phyloP scores from a whole-genome alignment of 2,329 filamentous ascomycete genomes.

The Stachybotrys echinatus region DNA sequence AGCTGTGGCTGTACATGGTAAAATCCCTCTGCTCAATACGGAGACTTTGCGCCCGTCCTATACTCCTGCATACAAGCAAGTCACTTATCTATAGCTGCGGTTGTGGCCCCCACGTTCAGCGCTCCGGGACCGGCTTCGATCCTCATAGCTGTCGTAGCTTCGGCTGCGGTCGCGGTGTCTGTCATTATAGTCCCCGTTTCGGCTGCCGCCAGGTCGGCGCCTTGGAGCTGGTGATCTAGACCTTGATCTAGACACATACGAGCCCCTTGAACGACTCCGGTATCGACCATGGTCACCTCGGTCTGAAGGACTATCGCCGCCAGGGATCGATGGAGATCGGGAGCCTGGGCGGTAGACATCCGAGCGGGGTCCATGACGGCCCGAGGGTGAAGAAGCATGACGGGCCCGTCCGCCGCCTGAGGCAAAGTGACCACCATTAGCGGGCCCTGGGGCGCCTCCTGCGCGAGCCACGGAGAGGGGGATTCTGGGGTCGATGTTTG shows the following conservation, averaged over 20 bases:
- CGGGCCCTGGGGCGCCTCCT: constrained; percentile 19
- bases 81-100: not conserved
- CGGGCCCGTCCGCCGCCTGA: constrained; percentile 30
- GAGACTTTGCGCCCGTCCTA: not conserved
- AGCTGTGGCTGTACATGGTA: not conserved
- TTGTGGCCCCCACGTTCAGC: constrained; percentile 19
- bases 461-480: constrained; percentile 24
- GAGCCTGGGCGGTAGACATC: constrained; percentile 62
- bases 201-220: constrained; percentile 22
- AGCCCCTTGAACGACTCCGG: constrained; percentile 38
- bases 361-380: constrained; percentile 36
- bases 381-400: constrained; percentile 26
- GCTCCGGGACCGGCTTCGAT: constrained; percentile 35
- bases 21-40: not conserved
- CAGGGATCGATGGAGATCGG: constrained; percentile 30
- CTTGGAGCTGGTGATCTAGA: constrained; percentile 34
- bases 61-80: not conserved
- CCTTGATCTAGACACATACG: constrained; percentile 44
- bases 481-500: constrained; percentile 48
- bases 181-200: constrained; percentile 23
- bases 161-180: constrained; percentile 43
- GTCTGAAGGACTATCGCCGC: constrained; percentile 25
- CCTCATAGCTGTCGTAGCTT: constrained; percentile 37
- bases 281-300: constrained; percentile 35
- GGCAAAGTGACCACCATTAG: constrained; percentile 21